A percentile compares a stretch with the other conserved stretches of the same genome.
Evolutionary conservation across 148 eudicot species (phyloP).

Genomic region (Salicornia ramosissima): DNA sequence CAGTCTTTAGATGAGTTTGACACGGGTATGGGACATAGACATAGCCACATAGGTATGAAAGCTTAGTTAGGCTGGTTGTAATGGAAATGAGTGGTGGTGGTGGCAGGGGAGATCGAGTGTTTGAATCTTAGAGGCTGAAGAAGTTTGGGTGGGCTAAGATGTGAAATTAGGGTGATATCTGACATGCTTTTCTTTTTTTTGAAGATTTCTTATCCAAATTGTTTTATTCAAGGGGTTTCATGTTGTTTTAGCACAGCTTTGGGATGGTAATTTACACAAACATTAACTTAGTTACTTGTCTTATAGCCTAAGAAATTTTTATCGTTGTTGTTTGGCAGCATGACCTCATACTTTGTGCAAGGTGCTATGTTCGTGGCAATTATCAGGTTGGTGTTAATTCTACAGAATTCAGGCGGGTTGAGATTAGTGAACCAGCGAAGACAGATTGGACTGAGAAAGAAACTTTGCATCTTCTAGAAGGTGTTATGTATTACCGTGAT

Average conservation of each 20-base stretch:
- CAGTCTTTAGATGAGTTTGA: not conserved
- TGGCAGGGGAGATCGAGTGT: not conserved
- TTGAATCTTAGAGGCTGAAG: not conserved
- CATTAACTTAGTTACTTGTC: not conserved
- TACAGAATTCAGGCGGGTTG: constrained; percentile 82
- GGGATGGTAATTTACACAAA: too few species aligned
- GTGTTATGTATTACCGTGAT: constrained; percentile 82
- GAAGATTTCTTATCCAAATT: not conserved
- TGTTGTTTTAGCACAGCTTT: too few species aligned
- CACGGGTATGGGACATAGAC: too few species aligned
- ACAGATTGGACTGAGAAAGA: constrained; percentile 90
- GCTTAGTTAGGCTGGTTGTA: not conserved
- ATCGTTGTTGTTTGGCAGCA: constrained; percentile 47
- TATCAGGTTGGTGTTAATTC: constrained; percentile 50
- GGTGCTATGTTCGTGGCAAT: constrained; percentile 83
- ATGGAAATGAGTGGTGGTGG: not conserved
- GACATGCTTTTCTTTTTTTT: not conserved
- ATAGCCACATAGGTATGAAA: not conserved
- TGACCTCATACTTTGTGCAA: constrained; percentile 83
- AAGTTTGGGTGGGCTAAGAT: not conserved
- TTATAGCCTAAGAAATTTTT: not conserved
- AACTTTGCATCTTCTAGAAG: constrained; percentile 82
- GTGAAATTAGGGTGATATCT: not conserved
- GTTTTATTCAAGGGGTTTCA: not conserved
- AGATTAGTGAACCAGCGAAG: constrained; percentile 70